Base-by-base conservation (phyloP, 345 rosid genomes). In the Corchorus capsularis region DNA sequence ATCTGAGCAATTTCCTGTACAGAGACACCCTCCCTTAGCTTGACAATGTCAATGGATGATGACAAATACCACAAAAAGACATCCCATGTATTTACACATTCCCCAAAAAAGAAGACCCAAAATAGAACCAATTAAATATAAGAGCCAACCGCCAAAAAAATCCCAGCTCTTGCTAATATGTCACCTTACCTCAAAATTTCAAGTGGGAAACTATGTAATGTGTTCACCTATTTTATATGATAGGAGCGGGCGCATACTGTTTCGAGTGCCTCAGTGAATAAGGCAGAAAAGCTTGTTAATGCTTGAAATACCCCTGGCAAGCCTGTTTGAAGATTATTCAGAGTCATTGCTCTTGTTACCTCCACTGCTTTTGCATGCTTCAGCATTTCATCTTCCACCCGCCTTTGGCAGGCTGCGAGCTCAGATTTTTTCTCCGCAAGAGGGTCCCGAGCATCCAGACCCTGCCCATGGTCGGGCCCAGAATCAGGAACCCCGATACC, bases 231-330 rank as follows among this genome's bases (percentile, higher is more conserved):
- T 74, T 90, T 86, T 87, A 91, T 96, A 72, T 86, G 83, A 73
- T 93, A 93, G 59, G 98, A 93, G n/a, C 86, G 85, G 71, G 79
- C 81, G 87, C 97, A 96, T 50, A 91, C 99, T 67, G 81, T 10
- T 15, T 86, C 89, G 8, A 96, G 94, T 65, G 87, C 85, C 82
- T 89, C 92, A 1, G 82, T 83, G 79, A 94, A 94, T 53, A 96
- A 80, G 77, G 90, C 79, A 47, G 99, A 94, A 80, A 96, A 96
- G 77, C 90, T 94, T 1, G 98, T 88, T 52, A 96, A 68, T 41
- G 99, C 97, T 84, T 87, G 97, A 77, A 94, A 96, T 60, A 96
- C 97, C 11, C 99, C 99, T 0, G 99, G 97, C 77, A 96, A 79
- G 19, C 98, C 99, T 0, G 99, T 92, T 84, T 94, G 98, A 53